Conservation (phyloP, 371 early-diverging fungal species). For the Umbelopsis sp. region DNA sequence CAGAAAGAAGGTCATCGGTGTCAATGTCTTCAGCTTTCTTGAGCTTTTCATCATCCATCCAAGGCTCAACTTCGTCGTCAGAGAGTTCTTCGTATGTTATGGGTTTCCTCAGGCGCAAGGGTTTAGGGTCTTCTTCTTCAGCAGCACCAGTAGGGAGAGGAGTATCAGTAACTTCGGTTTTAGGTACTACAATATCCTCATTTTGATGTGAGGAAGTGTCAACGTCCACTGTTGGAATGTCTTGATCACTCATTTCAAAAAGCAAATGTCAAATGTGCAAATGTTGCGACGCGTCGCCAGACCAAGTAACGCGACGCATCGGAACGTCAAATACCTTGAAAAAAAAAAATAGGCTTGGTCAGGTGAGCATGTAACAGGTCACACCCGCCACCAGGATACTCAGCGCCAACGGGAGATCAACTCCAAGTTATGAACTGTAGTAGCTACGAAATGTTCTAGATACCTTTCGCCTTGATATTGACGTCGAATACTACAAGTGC, state of each 20-base stretch:
- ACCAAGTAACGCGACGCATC: neutral
- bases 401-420: too few species aligned
- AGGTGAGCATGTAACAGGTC: neutral
- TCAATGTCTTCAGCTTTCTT: conserved; percentile 18
- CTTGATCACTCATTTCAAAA: conserved; percentile 19
- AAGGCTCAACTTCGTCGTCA: conserved; percentile 25
- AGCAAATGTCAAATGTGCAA: conserved; percentile 11
- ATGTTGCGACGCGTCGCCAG: conserved; percentile 18
- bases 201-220: conserved; percentile 13
- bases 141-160: neutral
- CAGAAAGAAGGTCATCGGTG: conserved; percentile 24
- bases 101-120: conserved; percentile 11
- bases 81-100: conserved; percentile 24
- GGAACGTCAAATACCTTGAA: neutral
- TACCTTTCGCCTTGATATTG: too few species aligned
- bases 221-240: conserved; percentile 8
- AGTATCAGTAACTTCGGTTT: conserved; percentile 8
- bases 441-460: too few species aligned
- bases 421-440: too few species aligned
- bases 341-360: conserved; percentile 9
- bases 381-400: too few species aligned
- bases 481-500: too few species aligned
- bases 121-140: conserved; percentile 4
- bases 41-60: conserved; percentile 14
- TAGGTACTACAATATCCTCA: conserved; percentile 7